phyloP scores from a whole-genome alignment of 805 yeast genomes.

The Candida boleticola region DNA sequence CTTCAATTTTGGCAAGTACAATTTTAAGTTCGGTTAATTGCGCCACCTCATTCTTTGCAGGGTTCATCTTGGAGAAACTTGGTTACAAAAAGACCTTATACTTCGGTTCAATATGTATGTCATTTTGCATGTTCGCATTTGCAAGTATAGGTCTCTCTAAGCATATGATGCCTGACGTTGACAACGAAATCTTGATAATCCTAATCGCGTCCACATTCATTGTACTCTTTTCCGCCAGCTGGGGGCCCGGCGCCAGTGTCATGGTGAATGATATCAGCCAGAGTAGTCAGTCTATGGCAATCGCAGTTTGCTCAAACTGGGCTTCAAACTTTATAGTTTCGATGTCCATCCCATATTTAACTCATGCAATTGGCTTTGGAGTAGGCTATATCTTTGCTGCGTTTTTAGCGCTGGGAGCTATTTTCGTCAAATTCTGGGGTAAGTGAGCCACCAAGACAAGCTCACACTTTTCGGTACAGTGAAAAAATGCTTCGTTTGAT shows the following conservation, averaged over 20 bases:
- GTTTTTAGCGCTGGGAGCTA: slow-evolving; percentile 1
- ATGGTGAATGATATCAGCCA: slow-evolving; percentile 20
- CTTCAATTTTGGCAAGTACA: slow-evolving; percentile 13
- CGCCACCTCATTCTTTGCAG: slow-evolving; percentile 17
- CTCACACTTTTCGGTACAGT: too few relatives aligned
- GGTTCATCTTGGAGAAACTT: slow-evolving; percentile 13
- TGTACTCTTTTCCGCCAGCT: slow-evolving; percentile 21
- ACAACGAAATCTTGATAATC: slow-evolving; percentile 11
- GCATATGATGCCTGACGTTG: not conserved
- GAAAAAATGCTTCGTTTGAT: too few relatives aligned
- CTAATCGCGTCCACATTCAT: slow-evolving; percentile 17
- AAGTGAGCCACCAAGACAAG: not conserved
- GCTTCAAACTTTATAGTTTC: slow-evolving; percentile 20
- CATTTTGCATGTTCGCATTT: slow-evolving; percentile 13
- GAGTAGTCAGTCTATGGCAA: slow-evolving; percentile 18
- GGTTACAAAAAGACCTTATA: slow-evolving; percentile 12
- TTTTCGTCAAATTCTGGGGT: not conserved
- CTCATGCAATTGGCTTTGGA: slow-evolving; percentile 14
- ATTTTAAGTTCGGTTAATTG: slow-evolving; percentile 19
- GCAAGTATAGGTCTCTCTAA: slow-evolving; percentile 10
- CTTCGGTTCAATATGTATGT: slow-evolving; percentile 14
- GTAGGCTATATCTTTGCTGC: not conserved
- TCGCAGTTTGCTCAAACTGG: slow-evolving; percentile 21
- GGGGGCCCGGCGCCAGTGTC: slow-evolving; percentile 34
- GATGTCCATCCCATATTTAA: slow-evolving; percentile 20